These are phyloP conservation scores for Fusarium sp. DNA, from an alignment of 2,329 filamentous ascomycete species.

Conservation along the genomic window DNA sequence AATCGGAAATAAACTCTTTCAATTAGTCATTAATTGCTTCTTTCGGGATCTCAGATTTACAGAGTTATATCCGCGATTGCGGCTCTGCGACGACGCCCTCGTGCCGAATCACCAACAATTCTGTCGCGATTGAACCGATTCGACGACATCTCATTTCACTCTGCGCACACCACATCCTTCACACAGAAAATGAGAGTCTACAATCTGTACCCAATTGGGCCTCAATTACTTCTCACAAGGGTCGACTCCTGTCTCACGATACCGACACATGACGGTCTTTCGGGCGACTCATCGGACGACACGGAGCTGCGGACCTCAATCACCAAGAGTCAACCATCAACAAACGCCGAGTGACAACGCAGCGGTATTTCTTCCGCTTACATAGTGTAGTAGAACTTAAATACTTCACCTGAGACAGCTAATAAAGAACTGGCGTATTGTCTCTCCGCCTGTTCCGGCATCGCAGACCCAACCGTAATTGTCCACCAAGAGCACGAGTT, in stretches of 20 bases:
- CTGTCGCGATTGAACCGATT: too few species aligned
- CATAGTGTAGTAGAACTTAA: background rate
- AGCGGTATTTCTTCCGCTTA: background rate
- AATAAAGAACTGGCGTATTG: background rate
- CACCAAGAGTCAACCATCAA: background rate
- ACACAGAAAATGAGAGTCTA: rapidly evolving
- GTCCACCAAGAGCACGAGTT: background rate
- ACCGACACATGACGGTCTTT: background rate
- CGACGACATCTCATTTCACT: background rate
- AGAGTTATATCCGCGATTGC: too few species aligned
- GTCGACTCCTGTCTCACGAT: background rate
- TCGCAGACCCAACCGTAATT: background rate
- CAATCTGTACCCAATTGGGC: rapidly evolving
- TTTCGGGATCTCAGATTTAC: too few species aligned
- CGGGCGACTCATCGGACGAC: background rate
- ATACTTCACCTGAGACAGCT: background rate
- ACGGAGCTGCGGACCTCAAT: background rate
- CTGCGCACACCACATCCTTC: rapidly evolving
- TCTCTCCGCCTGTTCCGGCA: background rate
- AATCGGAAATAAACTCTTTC: too few species aligned
- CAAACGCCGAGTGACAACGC: background rate
- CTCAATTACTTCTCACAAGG: rapidly evolving
- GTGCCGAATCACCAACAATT: too few species aligned
- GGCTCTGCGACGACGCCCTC: too few species aligned
- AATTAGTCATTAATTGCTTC: too few species aligned